Evolutionary conservation across 176 grass and related monocot species (phyloP).

Genomic region (Musa acuminata): DNA sequence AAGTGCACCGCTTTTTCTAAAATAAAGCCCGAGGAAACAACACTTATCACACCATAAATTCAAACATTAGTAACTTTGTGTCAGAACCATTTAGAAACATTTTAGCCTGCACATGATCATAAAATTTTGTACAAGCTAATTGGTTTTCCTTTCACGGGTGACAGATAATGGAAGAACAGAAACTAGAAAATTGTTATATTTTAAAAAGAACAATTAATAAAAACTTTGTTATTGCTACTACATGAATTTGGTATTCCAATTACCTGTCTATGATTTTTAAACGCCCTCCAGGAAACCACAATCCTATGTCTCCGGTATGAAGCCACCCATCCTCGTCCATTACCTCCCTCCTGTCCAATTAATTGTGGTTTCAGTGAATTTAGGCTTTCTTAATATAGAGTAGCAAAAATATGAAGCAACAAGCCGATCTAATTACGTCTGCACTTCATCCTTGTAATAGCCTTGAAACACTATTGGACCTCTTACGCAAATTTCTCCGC

Average conservation of each 20-base stretch:
- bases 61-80: no score
- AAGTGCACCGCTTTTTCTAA: no score
- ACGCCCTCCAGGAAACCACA: conserved; percentile 85
- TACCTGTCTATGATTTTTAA: conserved; percentile 37
- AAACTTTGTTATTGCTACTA: no score
- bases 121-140: no score
- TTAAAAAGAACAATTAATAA: no score
- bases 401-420: background rate
- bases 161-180: no score
- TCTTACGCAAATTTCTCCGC: conserved; percentile 96
- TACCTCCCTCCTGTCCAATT: conserved; percentile 58
- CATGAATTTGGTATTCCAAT: background rate
- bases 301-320: conserved; percentile 94
- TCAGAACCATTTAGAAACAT: no score
- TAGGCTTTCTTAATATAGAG: conserved; percentile 9
- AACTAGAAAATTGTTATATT: no score
- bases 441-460: conserved; percentile 87
- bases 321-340: conserved; percentile 89
- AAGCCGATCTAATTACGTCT: conserved; percentile 50
- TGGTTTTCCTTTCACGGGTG: no score
- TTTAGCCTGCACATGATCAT: no score
- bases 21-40: no score
- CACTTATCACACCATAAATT: no score
- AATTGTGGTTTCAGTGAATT: conserved; percentile 11
- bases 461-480: conserved; percentile 65